phyloP scores from a whole-genome alignment of 805 yeast genomes.

The Ogataea sp. region DNA sequence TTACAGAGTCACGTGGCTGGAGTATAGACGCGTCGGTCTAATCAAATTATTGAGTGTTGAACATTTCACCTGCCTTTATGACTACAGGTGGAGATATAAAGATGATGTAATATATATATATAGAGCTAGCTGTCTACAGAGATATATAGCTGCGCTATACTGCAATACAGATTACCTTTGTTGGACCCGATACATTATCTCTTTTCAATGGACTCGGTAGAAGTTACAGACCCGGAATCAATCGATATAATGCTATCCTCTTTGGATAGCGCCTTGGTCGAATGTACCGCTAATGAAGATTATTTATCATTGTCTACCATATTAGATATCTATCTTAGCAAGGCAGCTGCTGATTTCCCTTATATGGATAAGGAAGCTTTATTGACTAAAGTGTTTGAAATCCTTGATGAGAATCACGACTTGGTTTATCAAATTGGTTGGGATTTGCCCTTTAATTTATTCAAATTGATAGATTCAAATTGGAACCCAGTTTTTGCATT shows the following conservation, averaged over 20 bases:
- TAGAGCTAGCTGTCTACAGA: not conserved
- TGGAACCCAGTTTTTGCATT: constrained; percentile 26
- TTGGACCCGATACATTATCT: too few species aligned
- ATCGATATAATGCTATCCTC: not conserved
- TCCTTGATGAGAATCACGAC: constrained; percentile 37
- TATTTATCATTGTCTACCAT: constrained; percentile 67
- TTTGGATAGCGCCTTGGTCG: constrained; percentile 18
- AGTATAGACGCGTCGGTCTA: too few species aligned
- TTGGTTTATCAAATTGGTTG: constrained; percentile 71
- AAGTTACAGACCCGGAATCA: not conserved
- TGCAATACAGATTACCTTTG: not conserved
- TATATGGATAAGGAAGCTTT: constrained; percentile 42
- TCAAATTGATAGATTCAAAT: constrained; percentile 40
- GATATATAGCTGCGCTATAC: not conserved
- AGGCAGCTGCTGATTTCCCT: constrained; percentile 36
- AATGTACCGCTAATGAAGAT: constrained; percentile 40
- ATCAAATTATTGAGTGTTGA: too few species aligned
- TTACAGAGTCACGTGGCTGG: too few species aligned
- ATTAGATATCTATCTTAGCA: constrained; percentile 50
- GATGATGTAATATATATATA: too few species aligned
- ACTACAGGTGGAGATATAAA: too few species aligned
- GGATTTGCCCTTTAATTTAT: constrained; percentile 74
- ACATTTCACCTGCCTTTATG: too few species aligned
- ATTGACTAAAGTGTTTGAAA: constrained; percentile 35
- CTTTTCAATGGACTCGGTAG: not conserved